Base-by-base conservation (phyloP, 2,329 filamentous ascomycete genomes). In the Neofusicoccum laricinum region DNA sequence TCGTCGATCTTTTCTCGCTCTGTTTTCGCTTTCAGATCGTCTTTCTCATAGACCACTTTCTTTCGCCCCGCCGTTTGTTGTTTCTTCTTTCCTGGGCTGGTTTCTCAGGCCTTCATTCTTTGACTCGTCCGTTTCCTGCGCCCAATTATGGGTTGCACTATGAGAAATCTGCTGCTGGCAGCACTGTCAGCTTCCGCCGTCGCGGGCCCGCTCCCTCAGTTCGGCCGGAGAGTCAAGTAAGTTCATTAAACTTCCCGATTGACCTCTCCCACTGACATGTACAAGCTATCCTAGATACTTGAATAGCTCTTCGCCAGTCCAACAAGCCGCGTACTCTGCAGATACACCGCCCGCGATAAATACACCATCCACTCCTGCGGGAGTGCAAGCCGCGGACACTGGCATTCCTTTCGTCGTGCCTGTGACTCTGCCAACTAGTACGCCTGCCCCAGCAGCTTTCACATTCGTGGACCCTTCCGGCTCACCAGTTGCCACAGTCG, bases 81-180 rank as follows among this genome's bases (percentile, higher is more conserved):
- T 43, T 64, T 67, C 59, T 65, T 32, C 43, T 59, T 58, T 68
- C 65, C 40, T 66, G 50, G 34, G 63, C 63, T 36, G 63, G 62
- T 61, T 51, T 72, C 68, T 64, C 61, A 71, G 67, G 67, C 43
- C 70, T 53, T 64, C 67, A 67, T 63, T 69, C 64, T 70, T 67
- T 45, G 67, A 67, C 71, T 67, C 67, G 59, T 68, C 41, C 65
- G 74, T 75, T 57, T 58, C 8, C 73, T 63, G 41, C 19, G 30
- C 25, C 55, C 55, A 68, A 67, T 51, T 72, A 53, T 66, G 70
- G 67, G 65, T 50, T 49, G 65, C 61, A 11, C 15, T 72, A 36
- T 7, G 34, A 63, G n/a, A 17, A 38, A 17, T 30, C 69, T 72
- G 74, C 75, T 77, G 74, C 75, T 78, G 65, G 75, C 75, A 75